Conservation (phyloP, 2,329 filamentous ascomycete species). For the Ceratocystis diversiconidia region DNA sequence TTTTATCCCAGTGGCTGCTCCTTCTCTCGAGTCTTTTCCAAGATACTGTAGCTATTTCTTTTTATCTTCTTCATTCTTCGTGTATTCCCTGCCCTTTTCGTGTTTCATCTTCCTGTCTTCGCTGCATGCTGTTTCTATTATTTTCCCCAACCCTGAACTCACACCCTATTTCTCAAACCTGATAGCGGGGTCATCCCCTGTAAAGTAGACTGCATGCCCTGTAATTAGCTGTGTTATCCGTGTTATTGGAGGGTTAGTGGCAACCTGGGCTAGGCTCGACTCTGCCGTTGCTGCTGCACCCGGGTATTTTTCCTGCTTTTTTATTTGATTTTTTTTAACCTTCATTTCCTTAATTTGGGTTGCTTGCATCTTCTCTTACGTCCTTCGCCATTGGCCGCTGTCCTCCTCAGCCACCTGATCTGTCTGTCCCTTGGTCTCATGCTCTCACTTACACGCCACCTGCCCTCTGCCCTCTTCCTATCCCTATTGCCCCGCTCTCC, state of each 20-base stretch:
- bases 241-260: neutral
- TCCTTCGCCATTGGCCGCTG: neutral
- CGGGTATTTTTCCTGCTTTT: too few species aligned
- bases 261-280: neutral
- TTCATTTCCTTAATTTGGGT: too few species aligned
- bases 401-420: neutral
- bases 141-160: neutral
- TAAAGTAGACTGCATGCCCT: neutral
- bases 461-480: neutral
- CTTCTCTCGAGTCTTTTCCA: too few species aligned
- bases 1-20: too few species aligned
- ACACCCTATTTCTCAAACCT: neutral
- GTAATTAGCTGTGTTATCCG: neutral
- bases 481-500: neutral
- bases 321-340: too few species aligned
- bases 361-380: too few species aligned
- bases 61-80: neutral
- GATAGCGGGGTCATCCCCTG: neutral
- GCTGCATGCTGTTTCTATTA: neutral
- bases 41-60: neutral
- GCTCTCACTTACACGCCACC: neutral
- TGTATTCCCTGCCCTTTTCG: neutral
- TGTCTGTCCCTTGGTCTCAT: neutral
- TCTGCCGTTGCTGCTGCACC: too few species aligned
- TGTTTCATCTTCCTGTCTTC: constrained; percentile 7